Conservation (phyloP, 176 grass and related monocot species). For the Oryza glaberrima region DNA sequence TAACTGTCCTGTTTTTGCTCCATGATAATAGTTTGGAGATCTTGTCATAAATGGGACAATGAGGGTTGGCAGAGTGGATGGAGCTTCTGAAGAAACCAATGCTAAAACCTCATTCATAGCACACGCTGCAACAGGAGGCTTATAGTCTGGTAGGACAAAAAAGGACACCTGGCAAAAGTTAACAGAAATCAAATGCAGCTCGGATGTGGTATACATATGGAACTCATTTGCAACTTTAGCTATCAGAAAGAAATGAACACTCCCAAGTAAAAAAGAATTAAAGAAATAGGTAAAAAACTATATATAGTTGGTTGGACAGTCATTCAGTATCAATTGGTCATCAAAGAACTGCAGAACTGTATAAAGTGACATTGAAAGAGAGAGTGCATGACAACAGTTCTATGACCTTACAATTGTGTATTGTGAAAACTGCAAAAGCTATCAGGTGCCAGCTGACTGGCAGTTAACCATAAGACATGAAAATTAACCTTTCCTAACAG, state of each 20-base stretch:
- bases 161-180: slow-evolving; percentile 68
- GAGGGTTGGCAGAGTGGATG: slow-evolving; percentile 40
- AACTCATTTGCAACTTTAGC: background rate
- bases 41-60: slow-evolving; percentile 74
- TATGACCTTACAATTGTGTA: background rate
- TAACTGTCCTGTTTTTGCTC: slow-evolving; percentile 36
- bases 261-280: background rate
- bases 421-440: background rate
- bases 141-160: slow-evolving; percentile 80
- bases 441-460: background rate
- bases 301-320: background rate
- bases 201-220: background rate
- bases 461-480: background rate
- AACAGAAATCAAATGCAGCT: slow-evolving; percentile 35
- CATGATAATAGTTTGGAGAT: slow-evolving; percentile 38
- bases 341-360: slow-evolving; percentile 9
- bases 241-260: background rate
- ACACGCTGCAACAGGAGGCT: slow-evolving; percentile 77
- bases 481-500: background rate
- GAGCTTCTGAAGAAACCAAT: slow-evolving; percentile 56
- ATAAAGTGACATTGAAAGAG: background rate
- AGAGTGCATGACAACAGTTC: background rate
- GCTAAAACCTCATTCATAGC: slow-evolving; percentile 74
- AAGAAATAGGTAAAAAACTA: background rate
- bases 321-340: slow-evolving; percentile 5